Evolutionary conservation across 2,329 filamentous ascomycete genomes (phyloP).

Genomic region (Simplicillium sp.): DNA sequence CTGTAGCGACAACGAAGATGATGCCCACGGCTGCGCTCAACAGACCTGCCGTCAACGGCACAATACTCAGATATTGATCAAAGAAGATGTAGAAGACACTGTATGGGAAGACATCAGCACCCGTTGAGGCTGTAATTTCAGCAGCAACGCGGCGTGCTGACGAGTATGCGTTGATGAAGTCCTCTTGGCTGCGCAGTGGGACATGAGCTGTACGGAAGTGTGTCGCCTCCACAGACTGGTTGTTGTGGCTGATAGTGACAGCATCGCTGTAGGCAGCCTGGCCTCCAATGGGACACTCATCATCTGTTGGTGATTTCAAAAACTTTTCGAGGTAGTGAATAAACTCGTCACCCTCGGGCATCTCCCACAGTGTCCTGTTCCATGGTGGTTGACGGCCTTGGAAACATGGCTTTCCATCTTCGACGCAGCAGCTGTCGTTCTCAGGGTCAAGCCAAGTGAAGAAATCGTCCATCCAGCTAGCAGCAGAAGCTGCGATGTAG

Average conservation of each 20-base stretch:
- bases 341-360: conserved; percentile 92
- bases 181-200: conserved; percentile 75
- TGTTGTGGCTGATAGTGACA: conserved; percentile 64
- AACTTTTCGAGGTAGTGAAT: conserved; percentile 77
- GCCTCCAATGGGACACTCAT: conserved; percentile 80
- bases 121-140: conserved; percentile 61
- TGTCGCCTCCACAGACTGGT: conserved; percentile 63
- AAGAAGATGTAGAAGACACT: conserved; percentile 99
- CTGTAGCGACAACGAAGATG: conserved; percentile 70
- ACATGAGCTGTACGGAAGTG: conserved; percentile 91
- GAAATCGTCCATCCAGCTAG: conserved; percentile 96
- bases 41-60: conserved; percentile 67
- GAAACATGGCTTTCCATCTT: conserved; percentile 68
- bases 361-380: conserved; percentile 82
- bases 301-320: conserved; percentile 68
- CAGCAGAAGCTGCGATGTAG: conserved; percentile 78
- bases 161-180: conserved; percentile 88
- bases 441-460: conserved; percentile 94
- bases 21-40: conserved; percentile 76
- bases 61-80: conserved; percentile 86
- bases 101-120: conserved; percentile 86
- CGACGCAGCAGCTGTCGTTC: conserved; percentile 60
- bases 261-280: conserved; percentile 80
- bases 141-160: conserved; percentile 80
- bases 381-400: conserved; percentile 66